phyloP scores from a whole-genome alignment of 371 early-diverging fungal species.

The Chytridium lagenaria region DNA sequence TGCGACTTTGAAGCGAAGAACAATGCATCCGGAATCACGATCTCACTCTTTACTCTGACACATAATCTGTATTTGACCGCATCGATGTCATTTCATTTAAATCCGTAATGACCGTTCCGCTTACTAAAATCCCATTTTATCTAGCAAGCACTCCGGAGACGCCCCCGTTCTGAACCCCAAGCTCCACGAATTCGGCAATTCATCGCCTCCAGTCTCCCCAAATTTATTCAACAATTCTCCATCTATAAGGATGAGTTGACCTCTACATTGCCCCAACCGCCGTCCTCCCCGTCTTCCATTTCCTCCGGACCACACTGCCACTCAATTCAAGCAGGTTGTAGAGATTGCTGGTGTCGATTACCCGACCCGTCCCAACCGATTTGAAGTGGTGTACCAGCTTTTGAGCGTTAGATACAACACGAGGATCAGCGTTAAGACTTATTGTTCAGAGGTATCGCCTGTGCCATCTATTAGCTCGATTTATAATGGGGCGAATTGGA shows the following conservation, averaged over 20 bases:
- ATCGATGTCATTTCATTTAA: no score
- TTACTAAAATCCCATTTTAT: no score
- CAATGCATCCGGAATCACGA: no score
- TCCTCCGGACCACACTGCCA: slow-evolving; percentile 93
- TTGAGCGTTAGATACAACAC: slow-evolving; percentile 87
- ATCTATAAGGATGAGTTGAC: slow-evolving; percentile 97
- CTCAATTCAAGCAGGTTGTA: slow-evolving; percentile 89
- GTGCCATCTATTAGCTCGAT: slow-evolving; percentile 77
- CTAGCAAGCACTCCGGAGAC: background rate
- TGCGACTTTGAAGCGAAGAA: no score
- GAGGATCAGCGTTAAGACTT: slow-evolving; percentile 97
- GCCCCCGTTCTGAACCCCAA: slow-evolving; percentile 8
- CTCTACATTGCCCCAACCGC: slow-evolving; percentile 86
- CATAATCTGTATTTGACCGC: no score
- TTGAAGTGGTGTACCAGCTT: slow-evolving; percentile 95
- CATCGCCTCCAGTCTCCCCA: slow-evolving; percentile 86
- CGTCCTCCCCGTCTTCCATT: slow-evolving; percentile 78
- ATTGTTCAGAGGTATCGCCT: slow-evolving; percentile 87
- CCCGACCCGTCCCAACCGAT: slow-evolving; percentile 89
- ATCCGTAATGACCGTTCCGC: no score
- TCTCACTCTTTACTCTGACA: no score
- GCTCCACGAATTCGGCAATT: slow-evolving; percentile 79
- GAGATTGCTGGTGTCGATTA: slow-evolving; percentile 93
- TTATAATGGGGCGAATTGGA: slow-evolving; percentile 93
- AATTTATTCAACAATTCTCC: slow-evolving; percentile 94